Percentiles rank a stretch among this genome's conserved stretches.
These are phyloP conservation scores for Croton setiger DNA, from an alignment of 441 rosid genomes.

Conservation along the genomic window DNA sequence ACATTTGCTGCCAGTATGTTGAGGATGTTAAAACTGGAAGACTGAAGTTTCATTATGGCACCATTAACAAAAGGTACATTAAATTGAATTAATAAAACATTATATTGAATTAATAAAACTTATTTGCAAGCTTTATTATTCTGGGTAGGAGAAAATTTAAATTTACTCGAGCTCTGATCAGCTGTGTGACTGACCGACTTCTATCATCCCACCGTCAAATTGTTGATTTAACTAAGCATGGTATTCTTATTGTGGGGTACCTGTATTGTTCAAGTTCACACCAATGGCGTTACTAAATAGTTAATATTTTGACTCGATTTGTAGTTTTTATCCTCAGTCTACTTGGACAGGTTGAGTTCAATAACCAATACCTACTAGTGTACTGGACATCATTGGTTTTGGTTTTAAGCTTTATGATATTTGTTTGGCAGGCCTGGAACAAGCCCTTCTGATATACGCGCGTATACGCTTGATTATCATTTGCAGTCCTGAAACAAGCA, in stretches of 20 bases:
- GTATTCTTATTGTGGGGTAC: not conserved
- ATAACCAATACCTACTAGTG: not conserved
- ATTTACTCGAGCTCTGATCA: not conserved
- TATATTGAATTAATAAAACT: not conserved
- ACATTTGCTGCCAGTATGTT: slow-evolving; percentile 50
- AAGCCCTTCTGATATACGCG: slow-evolving; percentile 77
- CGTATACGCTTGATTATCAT: slow-evolving; percentile 76
- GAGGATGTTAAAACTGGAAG: slow-evolving; percentile 70
- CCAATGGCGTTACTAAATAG: not conserved
- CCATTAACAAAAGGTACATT: slow-evolving; percentile 73
- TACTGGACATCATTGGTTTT: not conserved
- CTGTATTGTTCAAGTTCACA: not conserved
- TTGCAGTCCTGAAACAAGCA: slow-evolving; percentile 52
- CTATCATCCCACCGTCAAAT: not conserved
- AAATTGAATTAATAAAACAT: not conserved
- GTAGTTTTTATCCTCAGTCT: not conserved
- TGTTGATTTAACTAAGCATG: not conserved
- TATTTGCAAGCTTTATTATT: not conserved
- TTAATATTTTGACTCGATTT: not conserved
- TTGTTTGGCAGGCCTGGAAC: slow-evolving; percentile 74
- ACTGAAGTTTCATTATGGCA: slow-evolving; percentile 79
- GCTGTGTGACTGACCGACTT: not conserved
- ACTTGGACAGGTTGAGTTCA: not conserved
- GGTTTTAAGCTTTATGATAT: slow-evolving; percentile 14
- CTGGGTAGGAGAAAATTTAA: too few species aligned